Percentiles rank a stretch among this genome's conserved stretches.
Conservation (phyloP, 2,329 filamentous ascomycete species). For the Magnaporthiopsis incrustans region DNA sequence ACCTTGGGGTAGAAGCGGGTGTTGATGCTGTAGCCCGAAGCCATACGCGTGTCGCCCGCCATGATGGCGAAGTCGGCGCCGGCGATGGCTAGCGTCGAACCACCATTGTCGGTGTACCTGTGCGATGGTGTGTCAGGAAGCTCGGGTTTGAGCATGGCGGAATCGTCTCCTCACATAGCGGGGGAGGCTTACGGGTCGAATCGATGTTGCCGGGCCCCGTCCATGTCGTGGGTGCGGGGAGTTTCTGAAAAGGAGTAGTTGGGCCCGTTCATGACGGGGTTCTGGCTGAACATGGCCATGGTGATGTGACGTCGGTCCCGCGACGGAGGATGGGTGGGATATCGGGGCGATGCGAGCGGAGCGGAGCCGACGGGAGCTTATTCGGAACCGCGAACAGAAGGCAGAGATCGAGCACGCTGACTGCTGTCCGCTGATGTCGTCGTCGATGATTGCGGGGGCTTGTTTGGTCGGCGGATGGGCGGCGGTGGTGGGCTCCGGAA, state of each 20-base stretch:
- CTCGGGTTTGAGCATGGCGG: background rate
- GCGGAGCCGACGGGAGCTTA: background rate
- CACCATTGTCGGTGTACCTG: constrained; percentile 96
- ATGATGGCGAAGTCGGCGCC: constrained; percentile 93
- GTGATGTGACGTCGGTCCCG: constrained; percentile 21
- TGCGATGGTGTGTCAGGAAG: constrained; percentile 1
- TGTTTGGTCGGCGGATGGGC: background rate
- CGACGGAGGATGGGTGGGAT: background rate
- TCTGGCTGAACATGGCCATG: constrained; percentile 66
- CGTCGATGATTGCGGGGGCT: background rate
- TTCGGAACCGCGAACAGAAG: background rate
- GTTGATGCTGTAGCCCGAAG: constrained; percentile 98
- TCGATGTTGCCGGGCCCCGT: constrained; percentile 59
- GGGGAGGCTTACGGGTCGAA: constrained; percentile 76
- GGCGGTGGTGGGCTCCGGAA: background rate
- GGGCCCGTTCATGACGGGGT: constrained; percentile 59
- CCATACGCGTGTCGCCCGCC: constrained; percentile 93
- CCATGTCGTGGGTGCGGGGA: constrained; percentile 44
- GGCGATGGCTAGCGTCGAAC: constrained; percentile 89
- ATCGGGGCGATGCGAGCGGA: background rate
- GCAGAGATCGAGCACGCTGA: background rate
- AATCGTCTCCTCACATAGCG: background rate
- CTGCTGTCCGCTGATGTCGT: background rate
- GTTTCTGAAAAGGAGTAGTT: constrained; percentile 61
- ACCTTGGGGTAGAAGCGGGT: constrained; percentile 91